Percentiles rank a stretch among this genome's conserved stretches.
These are phyloP conservation scores for Lactifluus subvellereus DNA, from an alignment of 768 basidiomycete genomes.

Conservation along the genomic window DNA sequence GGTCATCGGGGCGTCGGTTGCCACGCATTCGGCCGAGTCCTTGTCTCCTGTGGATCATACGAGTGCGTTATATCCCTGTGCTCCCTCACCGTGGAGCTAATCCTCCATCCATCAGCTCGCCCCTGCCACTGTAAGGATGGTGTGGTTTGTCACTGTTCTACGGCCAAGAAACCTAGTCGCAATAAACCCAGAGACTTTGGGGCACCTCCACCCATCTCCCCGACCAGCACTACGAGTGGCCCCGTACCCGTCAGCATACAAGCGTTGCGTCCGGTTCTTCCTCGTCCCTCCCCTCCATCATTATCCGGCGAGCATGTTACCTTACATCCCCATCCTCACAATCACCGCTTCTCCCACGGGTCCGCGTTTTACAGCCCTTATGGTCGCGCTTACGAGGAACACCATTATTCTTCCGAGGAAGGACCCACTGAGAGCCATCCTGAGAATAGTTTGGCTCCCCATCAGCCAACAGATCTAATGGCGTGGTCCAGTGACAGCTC, in stretches of 20 bases:
- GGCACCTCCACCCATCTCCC: conserved; percentile 7
- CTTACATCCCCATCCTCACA: conserved; percentile 41
- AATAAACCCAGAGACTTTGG: conserved; percentile 3
- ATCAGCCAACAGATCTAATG: conserved; percentile 13
- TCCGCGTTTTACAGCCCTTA: conserved; percentile 59
- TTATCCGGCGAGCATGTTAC: conserved; percentile 39
- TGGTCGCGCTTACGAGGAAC: conserved; percentile 53
- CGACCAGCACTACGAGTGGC: conserved; percentile 20
- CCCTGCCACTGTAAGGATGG: conserved; percentile 36
- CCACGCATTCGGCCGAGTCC: conserved; percentile 41
- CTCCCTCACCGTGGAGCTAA: neutral
- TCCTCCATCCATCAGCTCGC: neutral
- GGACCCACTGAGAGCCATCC: conserved; percentile 5
- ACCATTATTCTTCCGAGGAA: conserved; percentile 35
- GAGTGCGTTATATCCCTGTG: conserved; percentile 20
- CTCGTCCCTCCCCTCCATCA: conserved; percentile 39
- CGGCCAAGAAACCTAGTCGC: conserved; percentile 8
- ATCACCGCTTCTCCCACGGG: conserved; percentile 35
- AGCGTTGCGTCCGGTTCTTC: conserved; percentile 58
- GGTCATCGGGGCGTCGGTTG: conserved; percentile 61
- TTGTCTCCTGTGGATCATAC: conserved; percentile 58
- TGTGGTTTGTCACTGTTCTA: conserved; percentile 15
- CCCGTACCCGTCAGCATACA: conserved; percentile 21
- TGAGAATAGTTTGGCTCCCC: conserved; percentile 4
- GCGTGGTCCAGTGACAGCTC: conserved; percentile 21